phyloP scores from a whole-genome alignment of 257 asterid species.

The Scutellaria minor region DNA sequence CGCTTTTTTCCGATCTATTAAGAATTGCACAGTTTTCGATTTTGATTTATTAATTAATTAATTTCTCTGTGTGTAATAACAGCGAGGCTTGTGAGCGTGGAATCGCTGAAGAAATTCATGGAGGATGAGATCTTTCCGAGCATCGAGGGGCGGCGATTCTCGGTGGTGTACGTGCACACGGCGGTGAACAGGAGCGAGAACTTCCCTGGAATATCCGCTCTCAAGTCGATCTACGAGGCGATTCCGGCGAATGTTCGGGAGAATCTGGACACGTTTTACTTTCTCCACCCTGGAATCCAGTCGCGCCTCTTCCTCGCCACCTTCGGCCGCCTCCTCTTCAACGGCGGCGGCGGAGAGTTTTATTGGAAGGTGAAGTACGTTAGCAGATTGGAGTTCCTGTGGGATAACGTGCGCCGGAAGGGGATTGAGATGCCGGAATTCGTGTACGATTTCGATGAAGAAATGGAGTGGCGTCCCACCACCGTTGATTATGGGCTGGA shows the following conservation, averaged over 20 bases:
- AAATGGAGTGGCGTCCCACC: constrained; percentile 54
- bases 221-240: constrained; percentile 57
- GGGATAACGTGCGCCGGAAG: constrained; percentile 64
- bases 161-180: constrained; percentile 74
- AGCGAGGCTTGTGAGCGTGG: constrained; percentile 62
- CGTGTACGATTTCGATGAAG: constrained; percentile 74
- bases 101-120: constrained; percentile 58
- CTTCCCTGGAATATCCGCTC: constrained; percentile 67
- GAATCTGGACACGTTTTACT: constrained; percentile 60
- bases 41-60: too few species aligned
- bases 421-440: constrained; percentile 76
- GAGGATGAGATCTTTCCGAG: constrained; percentile 59
- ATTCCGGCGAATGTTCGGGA: constrained; percentile 53
- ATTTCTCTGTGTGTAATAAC: neutral
- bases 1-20: too few species aligned
- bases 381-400: constrained; percentile 66
- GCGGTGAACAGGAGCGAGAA: constrained; percentile 59
- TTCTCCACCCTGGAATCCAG: constrained; percentile 80
- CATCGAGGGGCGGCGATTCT: constrained; percentile 52
- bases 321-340: constrained; percentile 66
- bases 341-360: constrained; percentile 49
- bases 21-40: neutral
- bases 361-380: constrained; percentile 67
- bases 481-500: constrained; percentile 70
- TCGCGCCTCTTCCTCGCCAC: constrained; percentile 82